Conservation (phyloP, 1,284 basidiomycete species). For the Mycena citricolor region DNA sequence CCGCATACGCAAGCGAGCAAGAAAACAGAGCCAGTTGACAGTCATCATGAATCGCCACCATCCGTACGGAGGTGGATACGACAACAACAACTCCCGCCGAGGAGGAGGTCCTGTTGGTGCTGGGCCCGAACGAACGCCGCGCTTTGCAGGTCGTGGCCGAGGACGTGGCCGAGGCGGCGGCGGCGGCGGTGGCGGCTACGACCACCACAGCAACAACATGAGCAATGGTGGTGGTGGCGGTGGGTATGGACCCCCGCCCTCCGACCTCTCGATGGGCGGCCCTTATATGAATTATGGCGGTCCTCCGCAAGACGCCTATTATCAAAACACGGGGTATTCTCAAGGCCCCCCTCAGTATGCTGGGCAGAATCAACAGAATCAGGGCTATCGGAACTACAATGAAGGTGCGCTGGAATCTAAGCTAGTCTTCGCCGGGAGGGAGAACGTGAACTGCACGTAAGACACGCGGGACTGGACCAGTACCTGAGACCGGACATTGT, state of each 20-base stretch:
- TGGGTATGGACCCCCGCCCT: conserved; percentile 46
- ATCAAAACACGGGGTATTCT: conserved; percentile 58
- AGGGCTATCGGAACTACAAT: conserved; percentile 45
- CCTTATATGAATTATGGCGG: conserved; percentile 67
- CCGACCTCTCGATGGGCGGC: conserved; percentile 46
- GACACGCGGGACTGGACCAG: conserved; percentile 1
- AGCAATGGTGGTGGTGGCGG: conserved; percentile 61
- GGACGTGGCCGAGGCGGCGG: conserved; percentile 67
- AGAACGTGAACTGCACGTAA: conserved; percentile 17
- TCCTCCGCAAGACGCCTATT: conserved; percentile 59
- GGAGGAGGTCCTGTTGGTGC: conserved; percentile 63
- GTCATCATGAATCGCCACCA: conserved; percentile 53
- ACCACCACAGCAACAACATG: conserved; percentile 40
- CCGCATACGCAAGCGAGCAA: too few species aligned
- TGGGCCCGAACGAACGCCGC: conserved; percentile 72
- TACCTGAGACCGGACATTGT: too few species aligned
- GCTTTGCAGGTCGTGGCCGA: conserved; percentile 57
- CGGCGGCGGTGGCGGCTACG: conserved; percentile 56
- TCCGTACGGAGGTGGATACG: conserved; percentile 61
- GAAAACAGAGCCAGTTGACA: conserved; percentile 12
- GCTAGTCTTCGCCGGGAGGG: conserved; percentile 38
- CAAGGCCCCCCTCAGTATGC: conserved; percentile 43
- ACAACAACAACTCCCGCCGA: conserved; percentile 68
- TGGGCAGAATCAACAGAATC: conserved; percentile 51
- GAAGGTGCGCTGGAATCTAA: conserved; percentile 82